Base-by-base conservation (phyloP, 2,329 filamentous ascomycete species). In the Lanzia echinophila region DNA sequence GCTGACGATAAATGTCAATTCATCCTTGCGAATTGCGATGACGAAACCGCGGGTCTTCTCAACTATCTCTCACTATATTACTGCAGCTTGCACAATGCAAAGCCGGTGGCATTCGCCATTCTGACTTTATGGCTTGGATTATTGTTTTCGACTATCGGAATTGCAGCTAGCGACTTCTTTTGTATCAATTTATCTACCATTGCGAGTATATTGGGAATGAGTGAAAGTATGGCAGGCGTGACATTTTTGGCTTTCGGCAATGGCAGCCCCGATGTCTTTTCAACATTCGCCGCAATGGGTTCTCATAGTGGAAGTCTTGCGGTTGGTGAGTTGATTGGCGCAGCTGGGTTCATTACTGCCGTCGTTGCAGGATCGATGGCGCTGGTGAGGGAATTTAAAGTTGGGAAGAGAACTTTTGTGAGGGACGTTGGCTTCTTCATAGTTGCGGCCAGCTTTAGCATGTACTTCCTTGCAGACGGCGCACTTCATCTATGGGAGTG, bases 321-420 rank as follows among this genome's bases (percentile, higher is more conserved):
- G 1, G 84, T 99, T 39, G 94, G 94, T 44, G 94, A 99, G 73
- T 77, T 99, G 48, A 90, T 99, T 50, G 94, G 94, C 33, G 94
- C 94, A 11, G 94, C 94, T 33, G 84, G 89, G 59, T 99, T 99
- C 72, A 99, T 99, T 69, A 95, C 91, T 1, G 88, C 91, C 1
- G 92, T 99, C 17, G 94, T 99, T 33, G 90, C 92, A 5, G 94
- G 94, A 15, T 95, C 90, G 53, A 99, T 99, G 94, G 94, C 92
- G 13, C 72, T 99, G 53, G 91, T 96, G n/a, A 81, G 89, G 59
- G 94, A 96, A 51, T 99, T 99, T 70, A 87, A 86, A 61, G 94
- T 99, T 50, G 88, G 89, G 50, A 86, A 84, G 64, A 88, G 87
- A 69, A 94, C 90, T 34, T 99, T 97, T 67, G 80, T 96, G 20